Evolutionary conservation across 2,329 filamentous ascomycete genomes (phyloP).

Genomic region (Fusarium subglutinans): DNA sequence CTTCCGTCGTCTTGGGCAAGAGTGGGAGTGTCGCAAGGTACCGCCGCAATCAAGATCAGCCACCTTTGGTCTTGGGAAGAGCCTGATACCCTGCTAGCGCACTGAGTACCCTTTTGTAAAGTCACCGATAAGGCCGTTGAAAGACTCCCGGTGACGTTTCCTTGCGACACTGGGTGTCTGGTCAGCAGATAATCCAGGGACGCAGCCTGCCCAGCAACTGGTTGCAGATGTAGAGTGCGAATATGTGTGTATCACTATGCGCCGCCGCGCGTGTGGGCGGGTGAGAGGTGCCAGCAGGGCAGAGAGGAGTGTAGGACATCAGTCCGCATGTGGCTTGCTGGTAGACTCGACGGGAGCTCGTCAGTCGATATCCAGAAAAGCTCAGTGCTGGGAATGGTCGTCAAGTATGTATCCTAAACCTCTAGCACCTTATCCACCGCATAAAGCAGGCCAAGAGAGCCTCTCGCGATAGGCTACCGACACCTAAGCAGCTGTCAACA

Average conservation of each 20-base stretch:
- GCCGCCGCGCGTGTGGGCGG: no score
- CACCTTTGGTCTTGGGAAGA: background rate
- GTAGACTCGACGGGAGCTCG: background rate
- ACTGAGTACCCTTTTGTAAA: rapidly evolving
- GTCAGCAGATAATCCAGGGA: rapidly evolving
- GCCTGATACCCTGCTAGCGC: background rate
- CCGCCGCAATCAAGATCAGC: background rate
- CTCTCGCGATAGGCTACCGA: rapidly evolving
- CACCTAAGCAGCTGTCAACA: background rate
- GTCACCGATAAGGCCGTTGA: rapidly evolving
- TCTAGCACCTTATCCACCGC: background rate
- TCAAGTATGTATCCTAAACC: background rate
- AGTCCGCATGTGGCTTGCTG: rapidly evolving
- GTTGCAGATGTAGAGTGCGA: background rate
- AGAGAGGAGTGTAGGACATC: rapidly evolving
- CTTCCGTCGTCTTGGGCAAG: rapidly evolving
- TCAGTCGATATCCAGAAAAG: background rate
- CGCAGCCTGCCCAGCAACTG: background rate
- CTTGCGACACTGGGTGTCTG: rapidly evolving
- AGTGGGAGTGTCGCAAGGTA: background rate
- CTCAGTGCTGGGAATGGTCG: background rate
- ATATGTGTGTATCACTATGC: background rate
- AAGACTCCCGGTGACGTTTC: rapidly evolving
- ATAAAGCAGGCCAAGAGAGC: background rate
- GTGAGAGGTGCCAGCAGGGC: background rate